Evolutionary conservation across 441 rosid species (phyloP), one percentile per base, ranked within the genome.

Genomic region (Erodium moschatum): DNA sequence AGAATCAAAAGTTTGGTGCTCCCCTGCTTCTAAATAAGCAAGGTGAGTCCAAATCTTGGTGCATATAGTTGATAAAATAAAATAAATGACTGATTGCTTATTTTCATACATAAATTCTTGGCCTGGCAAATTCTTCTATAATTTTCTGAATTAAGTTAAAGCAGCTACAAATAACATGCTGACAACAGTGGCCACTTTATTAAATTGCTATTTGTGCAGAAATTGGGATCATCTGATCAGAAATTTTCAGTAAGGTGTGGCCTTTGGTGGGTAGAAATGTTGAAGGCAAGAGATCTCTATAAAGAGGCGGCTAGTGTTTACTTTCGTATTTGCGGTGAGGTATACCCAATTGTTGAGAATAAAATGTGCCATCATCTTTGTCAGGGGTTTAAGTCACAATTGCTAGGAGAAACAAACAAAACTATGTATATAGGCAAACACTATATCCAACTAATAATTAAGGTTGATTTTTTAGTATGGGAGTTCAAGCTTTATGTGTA

Each of bases 241-340:
- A 90, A 85, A 80, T 85, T 86, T 89, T 88, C 96, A 75, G 84
- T 86, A 66, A 86, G 99, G 72, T 92, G 98, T 77, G 99, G 98
- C 70, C 97, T 95, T 77, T 92, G 98, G 99, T 95, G 99, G 98
- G 80, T 85, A 69, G 98, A 90, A 81, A 92, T 95, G 98, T 73
- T 95, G 69, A 92, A 92, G 88, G 76, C 89, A 69, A 85, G 95
- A 85, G 84, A 85, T 63, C 96, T 90, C 73, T 77, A 78, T 79
- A 92, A 89, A 85, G 99, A 92, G 77, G 98, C 99, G 72, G 97
- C 97, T 42, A 73, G 89, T 78, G 92, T 95, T 78, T 95, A 86
- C 86, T 90, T 95, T 69, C 96, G 96, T 81, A 86, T 92, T 70
- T 84, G 96, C 75, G 86, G 87, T 81, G 99, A 95, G 92, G 99